Evolutionary conservation across 164 flowering plant species (phyloP).

Genomic region (Vitis rupestris): DNA sequence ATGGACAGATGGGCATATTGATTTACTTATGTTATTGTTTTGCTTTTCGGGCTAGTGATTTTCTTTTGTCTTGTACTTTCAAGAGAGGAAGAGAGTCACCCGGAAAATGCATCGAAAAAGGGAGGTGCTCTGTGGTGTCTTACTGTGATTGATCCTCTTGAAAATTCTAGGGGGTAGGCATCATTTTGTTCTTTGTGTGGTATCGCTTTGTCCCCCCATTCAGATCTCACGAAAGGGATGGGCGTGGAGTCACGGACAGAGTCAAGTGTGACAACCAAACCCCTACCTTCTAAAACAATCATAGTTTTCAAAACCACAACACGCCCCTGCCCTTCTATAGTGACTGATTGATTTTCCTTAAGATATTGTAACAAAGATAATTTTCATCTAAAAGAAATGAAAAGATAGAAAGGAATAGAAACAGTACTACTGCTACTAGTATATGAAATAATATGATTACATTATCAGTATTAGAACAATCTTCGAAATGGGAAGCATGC

Average conservation of each 20-base stretch:
- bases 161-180: neutral
- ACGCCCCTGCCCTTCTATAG: neutral
- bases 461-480: too few relatives aligned
- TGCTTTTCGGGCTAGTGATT: neutral
- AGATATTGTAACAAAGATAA: neutral
- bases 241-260: neutral
- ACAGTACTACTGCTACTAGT: too few relatives aligned
- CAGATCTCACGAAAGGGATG: neutral
- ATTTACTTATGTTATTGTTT: neutral
- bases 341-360: too few relatives aligned
- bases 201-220: conserved; percentile 6
- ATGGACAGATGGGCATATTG: neutral
- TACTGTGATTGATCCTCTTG: neutral
- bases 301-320: neutral
- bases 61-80: neutral
- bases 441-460: too few relatives aligned
- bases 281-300: neutral
- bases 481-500: too few relatives aligned
- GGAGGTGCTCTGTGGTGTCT: neutral
- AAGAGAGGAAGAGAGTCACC: neutral
- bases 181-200: conserved; percentile 3
- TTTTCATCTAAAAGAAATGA: neutral
- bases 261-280: neutral
- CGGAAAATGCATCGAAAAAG: neutral
- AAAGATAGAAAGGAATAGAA: too few relatives aligned